These are phyloP conservation scores for Cetradonia linearis DNA, from an alignment of 495 filamentous ascomycete species.

Conservation along the genomic window DNA sequence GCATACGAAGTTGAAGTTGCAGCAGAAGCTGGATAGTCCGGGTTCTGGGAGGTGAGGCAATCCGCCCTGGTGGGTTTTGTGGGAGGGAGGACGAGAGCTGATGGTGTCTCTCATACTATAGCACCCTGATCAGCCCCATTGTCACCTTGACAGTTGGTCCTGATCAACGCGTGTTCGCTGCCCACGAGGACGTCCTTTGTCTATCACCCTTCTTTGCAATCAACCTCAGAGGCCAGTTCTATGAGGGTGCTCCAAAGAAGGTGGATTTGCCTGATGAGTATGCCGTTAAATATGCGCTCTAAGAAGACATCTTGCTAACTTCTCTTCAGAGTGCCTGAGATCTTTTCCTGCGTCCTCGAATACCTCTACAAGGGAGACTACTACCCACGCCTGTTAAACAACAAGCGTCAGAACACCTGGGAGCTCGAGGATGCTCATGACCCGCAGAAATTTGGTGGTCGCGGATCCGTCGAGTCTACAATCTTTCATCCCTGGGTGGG, in stretches of 20 bases:
- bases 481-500: constrained; percentile 58
- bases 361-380: constrained; percentile 67
- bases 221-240: constrained; percentile 47
- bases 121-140: constrained; percentile 64
- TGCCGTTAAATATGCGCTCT: constrained; percentile 7
- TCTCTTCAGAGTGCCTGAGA: constrained; percentile 44
- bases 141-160: constrained; percentile 70
- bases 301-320: neutral
- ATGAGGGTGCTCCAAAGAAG: constrained; percentile 44
- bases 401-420: constrained; percentile 46
- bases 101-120: constrained; percentile 27
- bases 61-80: constrained; percentile 28
- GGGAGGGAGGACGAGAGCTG: constrained; percentile 26
- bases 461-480: constrained; percentile 58
- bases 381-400: constrained; percentile 43
- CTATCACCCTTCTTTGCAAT: constrained; percentile 50
- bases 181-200: constrained; percentile 56
- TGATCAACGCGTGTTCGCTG: constrained; percentile 69
- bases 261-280: constrained; percentile 52
- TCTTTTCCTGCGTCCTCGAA: constrained; percentile 58
- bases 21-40: constrained; percentile 50
- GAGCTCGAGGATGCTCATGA: constrained; percentile 55
- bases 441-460: constrained; percentile 40
- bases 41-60: constrained; percentile 38
- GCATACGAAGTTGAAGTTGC: constrained; percentile 63